Evolutionary conservation across 73 alveolate genomes (phyloP).

Genomic region (Tetrahymena thermophila): DNA sequence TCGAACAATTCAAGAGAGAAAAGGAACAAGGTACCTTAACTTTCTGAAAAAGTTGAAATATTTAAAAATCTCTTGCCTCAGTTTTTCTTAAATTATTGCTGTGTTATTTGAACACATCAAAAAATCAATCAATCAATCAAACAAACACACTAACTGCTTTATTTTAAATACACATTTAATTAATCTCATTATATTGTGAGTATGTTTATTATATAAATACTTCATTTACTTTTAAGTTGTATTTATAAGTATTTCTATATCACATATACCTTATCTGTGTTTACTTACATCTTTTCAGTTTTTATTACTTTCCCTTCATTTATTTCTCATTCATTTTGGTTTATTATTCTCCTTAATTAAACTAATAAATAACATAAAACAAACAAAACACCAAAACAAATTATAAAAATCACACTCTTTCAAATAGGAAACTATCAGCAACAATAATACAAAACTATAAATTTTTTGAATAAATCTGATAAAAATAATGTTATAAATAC

Average conservation of each 20-base stretch:
- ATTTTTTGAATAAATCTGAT: too few species aligned
- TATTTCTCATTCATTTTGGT: background rate
- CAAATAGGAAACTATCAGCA: too few species aligned
- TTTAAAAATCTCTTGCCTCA: background rate
- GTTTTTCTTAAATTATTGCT: background rate
- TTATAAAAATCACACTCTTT: too few species aligned
- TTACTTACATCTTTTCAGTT: background rate
- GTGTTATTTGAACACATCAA: background rate
- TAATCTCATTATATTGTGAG: background rate
- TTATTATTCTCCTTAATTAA: too few species aligned
- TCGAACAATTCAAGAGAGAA: constrained; percentile 92
- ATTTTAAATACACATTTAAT: background rate
- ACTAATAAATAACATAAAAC: too few species aligned
- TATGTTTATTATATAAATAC: background rate
- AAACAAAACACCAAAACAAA: too few species aligned
- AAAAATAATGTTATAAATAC: too few species aligned
- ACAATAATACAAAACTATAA: too few species aligned
- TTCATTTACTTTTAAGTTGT: background rate
- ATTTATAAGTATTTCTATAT: background rate
- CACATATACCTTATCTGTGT: background rate
- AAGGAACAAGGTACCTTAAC: constrained; percentile 51
- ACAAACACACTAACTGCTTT: background rate
- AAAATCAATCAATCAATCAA: background rate
- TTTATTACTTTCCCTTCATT: background rate
- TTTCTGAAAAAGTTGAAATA: background rate